Conservation (phyloP, 2,329 filamentous ascomycete species). For the Cercospora canescens region DNA sequence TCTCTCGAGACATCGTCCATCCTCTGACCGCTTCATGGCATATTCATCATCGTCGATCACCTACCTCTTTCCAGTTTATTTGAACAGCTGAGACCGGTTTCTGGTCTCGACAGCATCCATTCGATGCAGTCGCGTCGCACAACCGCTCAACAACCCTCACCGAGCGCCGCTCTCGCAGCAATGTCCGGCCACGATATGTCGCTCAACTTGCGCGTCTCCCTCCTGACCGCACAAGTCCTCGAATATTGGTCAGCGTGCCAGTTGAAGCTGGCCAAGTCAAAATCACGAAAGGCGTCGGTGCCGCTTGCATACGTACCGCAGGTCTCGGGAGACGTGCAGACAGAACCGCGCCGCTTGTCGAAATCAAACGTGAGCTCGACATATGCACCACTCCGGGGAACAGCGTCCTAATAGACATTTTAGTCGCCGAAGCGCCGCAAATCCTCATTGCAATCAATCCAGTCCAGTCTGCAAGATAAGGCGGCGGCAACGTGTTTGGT, state of each 20-base stretch:
- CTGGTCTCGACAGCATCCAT: background rate
- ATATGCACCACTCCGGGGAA: background rate
- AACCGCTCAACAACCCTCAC: background rate
- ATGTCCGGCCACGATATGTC: conserved; percentile 20
- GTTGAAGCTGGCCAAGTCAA: conserved; percentile 9
- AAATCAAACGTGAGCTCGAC: background rate
- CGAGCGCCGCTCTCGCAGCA: background rate
- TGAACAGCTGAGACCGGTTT: conserved; percentile 11
- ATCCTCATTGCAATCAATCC: conserved; percentile 8
- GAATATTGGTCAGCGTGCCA: conserved; percentile 16
- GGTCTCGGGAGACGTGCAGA: conserved; percentile 6
- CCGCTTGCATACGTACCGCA: conserved; percentile 9
- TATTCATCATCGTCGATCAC: conserved; percentile 13
- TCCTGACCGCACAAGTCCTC: conserved; percentile 16
- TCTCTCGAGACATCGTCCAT: conserved; percentile 1
- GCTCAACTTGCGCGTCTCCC: conserved; percentile 17
- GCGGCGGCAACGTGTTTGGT: conserved; percentile 19
- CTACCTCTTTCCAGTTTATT: background rate
- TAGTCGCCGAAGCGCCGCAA: conserved; percentile 3
- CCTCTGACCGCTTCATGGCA: conserved; percentile 6
- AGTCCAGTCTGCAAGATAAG: conserved; percentile 14
- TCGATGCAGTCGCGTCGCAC: background rate
- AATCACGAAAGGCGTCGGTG: conserved; percentile 11
- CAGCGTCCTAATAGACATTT: background rate
- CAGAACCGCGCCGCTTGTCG: background rate